These are phyloP conservation scores for Setaria italica DNA, from an alignment of 202 grass and related monocot species.

Conservation along the genomic window DNA sequence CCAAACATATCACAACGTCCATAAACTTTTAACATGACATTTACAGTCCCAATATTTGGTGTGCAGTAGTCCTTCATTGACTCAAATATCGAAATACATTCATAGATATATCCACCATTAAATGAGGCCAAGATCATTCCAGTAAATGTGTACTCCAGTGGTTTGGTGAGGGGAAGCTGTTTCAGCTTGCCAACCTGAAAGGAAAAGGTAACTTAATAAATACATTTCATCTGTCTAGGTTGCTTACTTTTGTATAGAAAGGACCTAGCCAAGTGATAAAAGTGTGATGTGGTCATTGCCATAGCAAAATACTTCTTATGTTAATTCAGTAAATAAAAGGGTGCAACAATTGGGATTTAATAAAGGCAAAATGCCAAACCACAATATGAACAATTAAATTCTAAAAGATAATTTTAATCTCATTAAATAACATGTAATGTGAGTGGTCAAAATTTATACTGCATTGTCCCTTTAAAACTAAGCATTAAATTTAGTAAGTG, in stretches of 20 bases:
- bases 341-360: background rate
- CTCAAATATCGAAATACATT: slow-evolving; percentile 91
- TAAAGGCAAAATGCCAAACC: background rate
- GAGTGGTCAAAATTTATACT: background rate
- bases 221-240: background rate
- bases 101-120: slow-evolving; percentile 74
- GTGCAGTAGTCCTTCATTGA: slow-evolving; percentile 76
- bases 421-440: background rate
- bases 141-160: slow-evolving; percentile 86
- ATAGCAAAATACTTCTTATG: slow-evolving; percentile 2
- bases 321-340: slow-evolving; percentile 29
- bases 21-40: slow-evolving; percentile 93
- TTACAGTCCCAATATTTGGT: slow-evolving; percentile 92
- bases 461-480: background rate
- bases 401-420: slow-evolving; percentile 12
- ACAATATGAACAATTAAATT: background rate
- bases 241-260: slow-evolving; percentile 14
- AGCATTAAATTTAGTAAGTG: background rate
- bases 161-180: slow-evolving; percentile 72
- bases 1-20: slow-evolving; percentile 76
- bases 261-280: background rate
- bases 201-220: slow-evolving; percentile 10
- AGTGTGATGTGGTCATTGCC: background rate
- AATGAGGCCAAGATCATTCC: slow-evolving; percentile 96
- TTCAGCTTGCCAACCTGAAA: slow-evolving; percentile 88